Evolutionary conservation across 2,329 filamentous ascomycete genomes (phyloP), one percentile per base, ranked within the genome.

Genomic region (Ophiostoma australiae): DNA sequence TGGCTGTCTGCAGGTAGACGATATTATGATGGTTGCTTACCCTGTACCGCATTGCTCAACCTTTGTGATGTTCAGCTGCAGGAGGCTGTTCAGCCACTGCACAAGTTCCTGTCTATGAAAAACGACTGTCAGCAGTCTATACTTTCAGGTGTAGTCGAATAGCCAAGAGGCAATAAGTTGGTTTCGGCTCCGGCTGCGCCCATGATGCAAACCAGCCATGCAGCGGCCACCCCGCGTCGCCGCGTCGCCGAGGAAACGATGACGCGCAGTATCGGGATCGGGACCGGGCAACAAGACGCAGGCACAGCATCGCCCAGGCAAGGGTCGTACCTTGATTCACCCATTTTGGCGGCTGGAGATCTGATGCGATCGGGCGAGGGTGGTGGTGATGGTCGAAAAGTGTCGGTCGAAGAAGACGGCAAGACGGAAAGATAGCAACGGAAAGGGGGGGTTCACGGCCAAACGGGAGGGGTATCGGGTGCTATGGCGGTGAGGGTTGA

Each of bases 1-100:
- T 41, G 39, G 5, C 15, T 35, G 52, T 15, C 11, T 27, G 4
- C 8, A 58, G 23, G 23, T 8, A 23, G 52, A 27, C 5, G n/a
- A n/a, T 15, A 33, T 20, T n/a, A 23, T 8, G 11, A 61, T 58
- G 67, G 17, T n/a, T 20, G 68, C 72, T 39, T 67, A 73, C 72
- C 72, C 72, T 71, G 73, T 74, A 15, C 73, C 72, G 35, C 71
- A 74, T 58, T 74, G 95, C 84, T 99, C 95, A 80, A 99, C 93
- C 83, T 97, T 98, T 78, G 91, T 98, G 78, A 99, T 89, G 84
- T 98, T 99, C 78, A 99, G 90, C 84, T 97, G 93, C 69, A 99
- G 89, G 74, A 99, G 91, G 86, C 92, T 94, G 86, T 99, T 99
- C 76, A 98, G 85, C 95, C 95, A 99, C 83, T 90, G 87, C 77